Evolutionary conservation across 1,139 yeast species (phyloP).

Genomic region (Debaryomycetaceae sp.): DNA sequence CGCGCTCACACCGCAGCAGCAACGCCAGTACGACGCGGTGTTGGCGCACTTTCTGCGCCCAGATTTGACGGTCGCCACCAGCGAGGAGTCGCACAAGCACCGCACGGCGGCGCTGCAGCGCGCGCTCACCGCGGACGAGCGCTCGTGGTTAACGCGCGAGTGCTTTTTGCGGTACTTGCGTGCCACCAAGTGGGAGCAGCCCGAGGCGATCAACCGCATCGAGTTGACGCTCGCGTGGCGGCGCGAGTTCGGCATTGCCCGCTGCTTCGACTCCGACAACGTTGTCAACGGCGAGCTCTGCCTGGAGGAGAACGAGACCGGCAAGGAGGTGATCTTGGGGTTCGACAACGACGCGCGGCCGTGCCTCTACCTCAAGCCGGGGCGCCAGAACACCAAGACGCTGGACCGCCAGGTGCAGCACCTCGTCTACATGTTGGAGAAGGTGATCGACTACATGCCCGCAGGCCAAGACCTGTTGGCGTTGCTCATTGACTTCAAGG

Average conservation of each 20-base stretch:
- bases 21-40: conserved; percentile 53
- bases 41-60: conserved; percentile 53
- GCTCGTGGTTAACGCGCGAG: conserved; percentile 45
- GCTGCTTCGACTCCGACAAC: conserved; percentile 29
- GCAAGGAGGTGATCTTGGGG: conserved; percentile 45
- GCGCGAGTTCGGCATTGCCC: conserved; percentile 40
- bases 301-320: conserved; percentile 40
- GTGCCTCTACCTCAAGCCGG: conserved; percentile 45
- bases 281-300: conserved; percentile 29
- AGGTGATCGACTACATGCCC: conserved; percentile 46
- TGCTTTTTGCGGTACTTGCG: conserved; percentile 44
- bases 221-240: conserved; percentile 45
- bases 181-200: conserved; percentile 43
- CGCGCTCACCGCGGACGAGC: conserved; percentile 27
- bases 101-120: conserved; percentile 17
- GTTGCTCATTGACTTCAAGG: conserved; percentile 43
- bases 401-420: conserved; percentile 44
- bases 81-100: conserved; percentile 36
- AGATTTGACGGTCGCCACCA: conserved; percentile 32
- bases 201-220: conserved; percentile 38
- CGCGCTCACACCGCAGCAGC: conserved; percentile 50
- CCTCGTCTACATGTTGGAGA: conserved; percentile 46
- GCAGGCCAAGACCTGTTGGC: conserved; percentile 48
- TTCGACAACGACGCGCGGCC: conserved; percentile 46
- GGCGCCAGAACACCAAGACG: conserved; percentile 46